phyloP scores from a whole-genome alignment of 768 basidiomycete genomes.

The Coprinopsis sp. region DNA sequence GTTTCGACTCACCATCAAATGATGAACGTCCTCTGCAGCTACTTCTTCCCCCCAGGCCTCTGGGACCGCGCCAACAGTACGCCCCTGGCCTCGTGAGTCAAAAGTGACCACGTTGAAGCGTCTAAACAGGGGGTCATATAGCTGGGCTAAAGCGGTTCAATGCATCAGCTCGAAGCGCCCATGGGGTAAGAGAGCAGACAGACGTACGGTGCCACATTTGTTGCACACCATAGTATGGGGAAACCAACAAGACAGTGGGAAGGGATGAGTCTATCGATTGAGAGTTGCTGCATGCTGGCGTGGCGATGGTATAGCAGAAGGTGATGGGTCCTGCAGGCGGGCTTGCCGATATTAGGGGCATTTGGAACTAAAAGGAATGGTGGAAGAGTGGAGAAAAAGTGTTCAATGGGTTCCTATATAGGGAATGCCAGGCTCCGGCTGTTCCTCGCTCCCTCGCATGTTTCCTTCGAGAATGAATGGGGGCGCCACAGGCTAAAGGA shows the following conservation, averaged over 20 bases:
- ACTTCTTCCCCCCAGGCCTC: slow-evolving; percentile 21
- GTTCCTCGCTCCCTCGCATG: no score
- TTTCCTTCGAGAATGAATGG: no score
- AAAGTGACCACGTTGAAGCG: slow-evolving; percentile 34
- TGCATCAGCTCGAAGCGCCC: background rate
- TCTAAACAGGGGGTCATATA: slow-evolving; percentile 28
- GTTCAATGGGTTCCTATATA: background rate
- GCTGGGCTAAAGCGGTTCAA: slow-evolving; percentile 23
- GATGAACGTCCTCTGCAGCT: slow-evolving; percentile 27
- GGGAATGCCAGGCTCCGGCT: no score
- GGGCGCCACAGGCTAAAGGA: no score
- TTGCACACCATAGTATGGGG: slow-evolving; percentile 28
- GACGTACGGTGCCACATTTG: slow-evolving; percentile 32
- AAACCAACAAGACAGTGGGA: slow-evolving; percentile 33
- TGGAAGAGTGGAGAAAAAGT: background rate
- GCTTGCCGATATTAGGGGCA: slow-evolving; percentile 28
- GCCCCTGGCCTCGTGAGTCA: slow-evolving; percentile 29
- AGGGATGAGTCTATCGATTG: slow-evolving; percentile 27
- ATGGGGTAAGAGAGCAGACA: background rate
- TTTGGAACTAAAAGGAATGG: no score
- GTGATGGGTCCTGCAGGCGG: slow-evolving; percentile 24
- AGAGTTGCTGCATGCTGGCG: slow-evolving; percentile 27
- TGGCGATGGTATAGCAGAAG: slow-evolving; percentile 32
- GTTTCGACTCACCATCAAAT: slow-evolving; percentile 26
- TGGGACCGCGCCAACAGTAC: slow-evolving; percentile 18